Conservation (phyloP, 345 rosid species). For the Xanthoceras sorbifolium region DNA sequence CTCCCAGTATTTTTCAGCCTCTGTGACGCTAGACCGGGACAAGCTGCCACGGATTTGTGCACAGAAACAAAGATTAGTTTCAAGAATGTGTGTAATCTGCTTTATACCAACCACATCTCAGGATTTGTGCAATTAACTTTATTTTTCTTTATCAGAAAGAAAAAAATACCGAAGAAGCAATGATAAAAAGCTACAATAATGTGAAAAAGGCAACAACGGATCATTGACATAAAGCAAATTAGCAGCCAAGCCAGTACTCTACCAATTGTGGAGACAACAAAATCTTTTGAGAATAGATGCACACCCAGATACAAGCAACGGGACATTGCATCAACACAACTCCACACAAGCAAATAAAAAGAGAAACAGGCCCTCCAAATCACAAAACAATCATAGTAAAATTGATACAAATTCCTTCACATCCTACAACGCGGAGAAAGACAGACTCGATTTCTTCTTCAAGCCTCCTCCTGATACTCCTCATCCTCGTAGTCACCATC, state of each 20-base stretch:
- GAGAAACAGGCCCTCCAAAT: not conserved
- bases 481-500: conserved; percentile 64
- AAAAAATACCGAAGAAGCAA: not conserved
- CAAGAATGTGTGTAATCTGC: not conserved
- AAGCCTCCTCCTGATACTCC: conserved; percentile 49
- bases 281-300: conserved; percentile 9
- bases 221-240: conserved; percentile 1
- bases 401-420: not conserved
- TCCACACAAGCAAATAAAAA: not conserved
- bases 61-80: too few species aligned
- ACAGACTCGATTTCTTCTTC: conserved; percentile 2
- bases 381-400: not conserved
- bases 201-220: not conserved
- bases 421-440: not conserved
- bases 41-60: too few species aligned
- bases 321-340: conserved; percentile 12
- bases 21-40: too few species aligned
- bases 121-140: too few species aligned
- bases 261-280: not conserved
- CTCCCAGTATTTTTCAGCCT: not conserved
- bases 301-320: conserved; percentile 2
- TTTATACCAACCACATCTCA: not conserved
- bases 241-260: conserved; percentile 9
- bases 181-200: not conserved
- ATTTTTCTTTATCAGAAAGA: not conserved